A percentile compares a stretch with the other conserved stretches of the same genome.
phyloP scores from a whole-genome alignment of 2,329 filamentous ascomycete species.

The Lithohypha guttulata region DNA sequence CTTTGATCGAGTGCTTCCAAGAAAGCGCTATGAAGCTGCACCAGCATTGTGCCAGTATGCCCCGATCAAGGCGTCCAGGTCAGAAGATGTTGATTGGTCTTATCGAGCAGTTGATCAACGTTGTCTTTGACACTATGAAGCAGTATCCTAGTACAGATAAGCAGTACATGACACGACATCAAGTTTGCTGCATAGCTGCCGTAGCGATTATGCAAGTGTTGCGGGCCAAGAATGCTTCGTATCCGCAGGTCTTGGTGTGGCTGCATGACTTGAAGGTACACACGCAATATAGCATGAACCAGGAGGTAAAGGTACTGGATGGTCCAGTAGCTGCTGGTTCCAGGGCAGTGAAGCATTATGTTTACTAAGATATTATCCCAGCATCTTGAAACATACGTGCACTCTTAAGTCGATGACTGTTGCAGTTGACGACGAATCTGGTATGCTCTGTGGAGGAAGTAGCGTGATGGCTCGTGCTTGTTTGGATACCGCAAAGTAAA shows the following conservation, averaged over 20 bases:
- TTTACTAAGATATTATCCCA: slow-evolving; percentile 20
- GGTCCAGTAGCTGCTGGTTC: slow-evolving; percentile 11
- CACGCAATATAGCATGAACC: slow-evolving; percentile 12
- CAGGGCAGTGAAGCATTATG: slow-evolving; percentile 15
- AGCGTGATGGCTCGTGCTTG: no score
- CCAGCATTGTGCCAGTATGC: slow-evolving; percentile 50
- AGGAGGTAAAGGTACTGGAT: slow-evolving; percentile 10
- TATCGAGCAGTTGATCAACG: slow-evolving; percentile 53
- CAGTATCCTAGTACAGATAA: slow-evolving; percentile 34
- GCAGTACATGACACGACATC: slow-evolving; percentile 50
- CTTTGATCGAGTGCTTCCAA: slow-evolving; percentile 61
- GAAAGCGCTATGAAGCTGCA: slow-evolving; percentile 69
- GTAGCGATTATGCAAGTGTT: slow-evolving; percentile 61
- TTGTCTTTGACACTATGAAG: slow-evolving; percentile 45
- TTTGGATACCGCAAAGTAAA: no score
- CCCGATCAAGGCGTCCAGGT: slow-evolving; percentile 45
- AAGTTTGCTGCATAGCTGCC: slow-evolving; percentile 55
- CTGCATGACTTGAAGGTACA: slow-evolving; percentile 38
- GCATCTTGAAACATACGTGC: no score
- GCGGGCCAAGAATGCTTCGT: slow-evolving; percentile 58
- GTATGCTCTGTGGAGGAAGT: no score
- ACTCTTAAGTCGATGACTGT: no score
- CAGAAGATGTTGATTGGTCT: slow-evolving; percentile 52
- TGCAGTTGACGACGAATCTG: no score
- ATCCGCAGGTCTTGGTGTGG: slow-evolving; percentile 57